These are phyloP conservation scores for Coemansia asiatica DNA, from an alignment of 192 early-diverging fungal genomes.

Conservation along the genomic window DNA sequence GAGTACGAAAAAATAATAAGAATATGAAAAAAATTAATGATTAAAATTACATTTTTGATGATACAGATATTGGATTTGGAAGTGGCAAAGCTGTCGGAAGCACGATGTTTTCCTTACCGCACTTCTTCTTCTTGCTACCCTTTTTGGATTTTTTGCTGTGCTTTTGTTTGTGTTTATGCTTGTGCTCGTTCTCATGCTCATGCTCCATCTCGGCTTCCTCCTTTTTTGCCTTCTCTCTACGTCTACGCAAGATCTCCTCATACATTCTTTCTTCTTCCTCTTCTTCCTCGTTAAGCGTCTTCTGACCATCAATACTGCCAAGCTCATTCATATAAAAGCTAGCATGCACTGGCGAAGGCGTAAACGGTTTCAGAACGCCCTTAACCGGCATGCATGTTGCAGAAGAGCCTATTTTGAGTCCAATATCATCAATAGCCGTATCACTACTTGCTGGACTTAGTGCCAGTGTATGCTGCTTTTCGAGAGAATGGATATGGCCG, in stretches of 20 bases:
- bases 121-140: slow-evolving; percentile 31
- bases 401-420: neutral
- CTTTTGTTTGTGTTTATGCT: slow-evolving; percentile 3
- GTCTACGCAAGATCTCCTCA: neutral
- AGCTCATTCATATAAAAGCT: slow-evolving; percentile 24
- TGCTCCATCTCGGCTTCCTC: neutral
- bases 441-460: neutral
- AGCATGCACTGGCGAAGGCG: slow-evolving; percentile 33
- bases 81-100: slow-evolving; percentile 28
- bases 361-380: slow-evolving; percentile 52
- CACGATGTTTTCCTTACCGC: slow-evolving; percentile 12
- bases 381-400: slow-evolving; percentile 10
- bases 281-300: neutral
- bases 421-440: neutral
- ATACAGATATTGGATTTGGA: slow-evolving; percentile 33
- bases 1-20: too few relatives aligned
- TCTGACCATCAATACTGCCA: neutral
- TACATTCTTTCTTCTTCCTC: slow-evolving; percentile 2
- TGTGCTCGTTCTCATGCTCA: neutral
- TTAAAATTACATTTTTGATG: slow-evolving; percentile 48
- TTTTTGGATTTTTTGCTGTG: slow-evolving; percentile 20
- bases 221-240: neutral
- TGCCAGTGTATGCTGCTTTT: slow-evolving; percentile 1
- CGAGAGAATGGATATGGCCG: slow-evolving; percentile 44
- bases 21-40: too few relatives aligned